These are phyloP conservation scores for Cupressus sempervirens DNA, from an alignment of 75 land plant genomes.

Conservation along the genomic window DNA sequence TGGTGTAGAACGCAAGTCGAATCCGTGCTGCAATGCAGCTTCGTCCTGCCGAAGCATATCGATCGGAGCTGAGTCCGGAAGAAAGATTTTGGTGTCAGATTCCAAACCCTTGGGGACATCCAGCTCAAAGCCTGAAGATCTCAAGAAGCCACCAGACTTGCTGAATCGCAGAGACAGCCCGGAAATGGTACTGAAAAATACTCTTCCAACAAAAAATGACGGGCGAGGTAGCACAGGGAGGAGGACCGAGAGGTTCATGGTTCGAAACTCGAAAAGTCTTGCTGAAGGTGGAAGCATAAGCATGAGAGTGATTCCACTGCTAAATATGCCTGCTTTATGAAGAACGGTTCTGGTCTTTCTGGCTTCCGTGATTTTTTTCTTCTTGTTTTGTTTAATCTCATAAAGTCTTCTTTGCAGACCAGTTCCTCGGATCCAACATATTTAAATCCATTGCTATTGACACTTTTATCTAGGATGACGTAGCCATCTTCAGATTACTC, in stretches of 20 bases:
- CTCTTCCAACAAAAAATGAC: not conserved
- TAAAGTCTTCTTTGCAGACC: too few species aligned
- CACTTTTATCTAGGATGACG: too few species aligned
- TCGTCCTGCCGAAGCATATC: constrained; percentile 8
- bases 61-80: not conserved
- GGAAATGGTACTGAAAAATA: not conserved
- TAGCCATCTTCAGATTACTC: too few species aligned
- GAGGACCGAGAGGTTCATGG: constrained; percentile 1
- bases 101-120: not conserved
- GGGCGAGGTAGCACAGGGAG: not conserved
- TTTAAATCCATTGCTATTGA: too few species aligned
- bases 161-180: not conserved
- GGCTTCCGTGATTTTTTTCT: not conserved
- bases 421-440: too few species aligned
- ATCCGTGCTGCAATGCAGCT: not conserved
- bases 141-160: not conserved
- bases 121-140: not conserved
- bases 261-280: not conserved
- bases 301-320: not conserved
- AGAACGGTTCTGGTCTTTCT: not conserved
- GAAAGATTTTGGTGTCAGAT: not conserved
- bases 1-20: not conserved
- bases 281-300: not conserved
- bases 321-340: not conserved
- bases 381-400: not conserved